A percentile compares a stretch with the other conserved stretches of the same genome.
Conservation (phyloP, 1,284 basidiomycete genomes). For the Peniophora sp. region DNA sequence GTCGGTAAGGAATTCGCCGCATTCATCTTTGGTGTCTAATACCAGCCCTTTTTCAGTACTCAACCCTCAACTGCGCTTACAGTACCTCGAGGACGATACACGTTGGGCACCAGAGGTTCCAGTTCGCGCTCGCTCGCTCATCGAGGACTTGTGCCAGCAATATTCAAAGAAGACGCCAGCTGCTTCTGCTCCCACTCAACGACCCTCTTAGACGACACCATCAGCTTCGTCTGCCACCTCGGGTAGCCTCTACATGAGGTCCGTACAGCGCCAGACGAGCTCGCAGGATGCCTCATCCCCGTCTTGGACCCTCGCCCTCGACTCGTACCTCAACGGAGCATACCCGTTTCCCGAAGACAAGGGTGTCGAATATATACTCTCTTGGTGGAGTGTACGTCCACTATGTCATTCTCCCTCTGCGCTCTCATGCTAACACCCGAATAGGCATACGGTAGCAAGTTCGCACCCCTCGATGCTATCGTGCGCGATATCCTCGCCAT, state of each 20-base stretch:
- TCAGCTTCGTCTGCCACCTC: too few species aligned
- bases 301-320: conserved; percentile 1
- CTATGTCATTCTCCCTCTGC: not conserved
- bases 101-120: conserved; percentile 7
- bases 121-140: conserved; percentile 5
- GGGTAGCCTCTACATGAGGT: too few species aligned
- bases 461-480: conserved; percentile 9
- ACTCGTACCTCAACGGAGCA: conserved; percentile 4
- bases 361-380: conserved; percentile 2
- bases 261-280: too few species aligned
- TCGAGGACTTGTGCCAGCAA: conserved; percentile 5
- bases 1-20: conserved; percentile 10
- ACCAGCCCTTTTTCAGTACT: conserved; percentile 8
- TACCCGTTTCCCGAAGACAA: conserved; percentile 6
- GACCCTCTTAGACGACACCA: not conserved
- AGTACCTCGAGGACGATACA: conserved; percentile 8
- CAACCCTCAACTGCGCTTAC: conserved; percentile 10
- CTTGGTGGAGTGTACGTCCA: conserved; percentile 14
- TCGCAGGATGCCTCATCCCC: too few species aligned
- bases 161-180: not conserved
- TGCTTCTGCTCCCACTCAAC: too few species aligned
- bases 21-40: not conserved
- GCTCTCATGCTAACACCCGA: not conserved
- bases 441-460: conserved; percentile 5
- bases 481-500: conserved; percentile 17